Conservation (phyloP, 2,329 filamentous ascomycete species). For the Sclerotinia borealis region DNA sequence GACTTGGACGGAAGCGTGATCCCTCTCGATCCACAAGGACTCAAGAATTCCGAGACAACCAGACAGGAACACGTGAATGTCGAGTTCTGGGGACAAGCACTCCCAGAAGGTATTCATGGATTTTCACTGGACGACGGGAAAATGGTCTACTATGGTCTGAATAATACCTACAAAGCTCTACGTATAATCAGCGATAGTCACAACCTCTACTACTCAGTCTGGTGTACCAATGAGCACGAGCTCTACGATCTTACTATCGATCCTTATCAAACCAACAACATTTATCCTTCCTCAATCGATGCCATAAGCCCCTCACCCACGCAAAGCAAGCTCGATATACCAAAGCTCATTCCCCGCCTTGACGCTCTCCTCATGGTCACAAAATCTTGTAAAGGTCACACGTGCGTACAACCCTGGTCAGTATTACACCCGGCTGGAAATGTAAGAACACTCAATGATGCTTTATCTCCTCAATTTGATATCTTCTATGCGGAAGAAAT, state of each 20-base stretch:
- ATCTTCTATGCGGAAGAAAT: conserved; percentile 43
- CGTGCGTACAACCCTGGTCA: conserved; percentile 51
- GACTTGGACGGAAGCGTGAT: conserved; percentile 44
- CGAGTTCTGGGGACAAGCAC: conserved; percentile 39
- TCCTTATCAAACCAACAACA: conserved; percentile 46
- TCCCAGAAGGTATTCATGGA: conserved; percentile 26
- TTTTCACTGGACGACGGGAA: conserved; percentile 28
- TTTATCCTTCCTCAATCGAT: conserved; percentile 27
- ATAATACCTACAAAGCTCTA: conserved; percentile 46
- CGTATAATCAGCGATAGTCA: conserved; percentile 44
- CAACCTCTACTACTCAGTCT: conserved; percentile 60
- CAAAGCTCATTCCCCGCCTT: conserved; percentile 37
- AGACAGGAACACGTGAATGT: conserved; percentile 44
- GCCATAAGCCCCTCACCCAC: conserved; percentile 31
- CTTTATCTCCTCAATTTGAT: conserved; percentile 44
- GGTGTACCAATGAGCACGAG: conserved; percentile 63
- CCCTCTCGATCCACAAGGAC: conserved; percentile 29
- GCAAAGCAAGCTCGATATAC: not conserved
- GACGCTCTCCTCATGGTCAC: conserved; percentile 54
- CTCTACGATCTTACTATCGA: conserved; percentile 56
- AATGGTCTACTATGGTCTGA: conserved; percentile 26
- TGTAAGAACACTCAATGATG: conserved; percentile 46
- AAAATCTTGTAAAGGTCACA: conserved; percentile 51
- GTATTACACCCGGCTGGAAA: conserved; percentile 46
- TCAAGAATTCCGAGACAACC: conserved; percentile 18